phyloP scores from a whole-genome alignment of 176 grass and related monocot species.

The Triticum dicoccoides region DNA sequence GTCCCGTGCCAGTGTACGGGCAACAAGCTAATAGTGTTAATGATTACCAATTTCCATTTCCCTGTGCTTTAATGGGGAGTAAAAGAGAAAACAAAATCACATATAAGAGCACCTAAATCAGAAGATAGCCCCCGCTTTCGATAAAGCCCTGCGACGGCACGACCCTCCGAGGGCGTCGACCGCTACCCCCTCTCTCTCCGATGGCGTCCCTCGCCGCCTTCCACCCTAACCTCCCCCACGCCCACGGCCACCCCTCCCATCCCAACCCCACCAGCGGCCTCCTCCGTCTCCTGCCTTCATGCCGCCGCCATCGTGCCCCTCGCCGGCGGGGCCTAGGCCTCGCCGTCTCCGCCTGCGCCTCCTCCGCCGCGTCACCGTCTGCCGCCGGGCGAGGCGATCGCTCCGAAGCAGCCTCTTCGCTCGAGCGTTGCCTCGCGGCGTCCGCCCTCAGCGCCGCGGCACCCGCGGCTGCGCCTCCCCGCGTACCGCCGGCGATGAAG shows the following conservation, averaged over 20 bases:
- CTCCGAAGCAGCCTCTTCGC: slow-evolving; percentile 39
- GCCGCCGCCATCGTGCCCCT: background rate
- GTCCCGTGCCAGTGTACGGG: too few relatives aligned
- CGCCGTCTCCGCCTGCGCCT: slow-evolving; percentile 25
- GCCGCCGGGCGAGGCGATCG: slow-evolving; percentile 19
- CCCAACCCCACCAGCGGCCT: slow-evolving; percentile 50
- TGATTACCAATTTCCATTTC: too few relatives aligned
- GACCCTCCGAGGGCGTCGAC: slow-evolving; percentile 11
- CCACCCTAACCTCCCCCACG: slow-evolving; percentile 21
- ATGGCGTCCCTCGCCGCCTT: slow-evolving; percentile 52
- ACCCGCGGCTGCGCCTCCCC: slow-evolving; percentile 18
- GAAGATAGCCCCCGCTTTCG: slow-evolving; percentile 23
- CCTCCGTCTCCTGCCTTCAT: slow-evolving; percentile 30
- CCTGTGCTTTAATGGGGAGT: too few relatives aligned
- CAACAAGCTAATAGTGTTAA: too few relatives aligned
- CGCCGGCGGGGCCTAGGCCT: slow-evolving; percentile 18
- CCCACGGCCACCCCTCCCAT: slow-evolving; percentile 17
- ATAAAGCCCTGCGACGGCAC: slow-evolving; percentile 34
- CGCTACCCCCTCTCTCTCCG: slow-evolving; percentile 3
- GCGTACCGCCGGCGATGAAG: slow-evolving; percentile 43
- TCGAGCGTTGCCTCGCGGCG: slow-evolving; percentile 41
- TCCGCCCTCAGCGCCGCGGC: slow-evolving; percentile 19
- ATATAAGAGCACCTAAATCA: too few relatives aligned
- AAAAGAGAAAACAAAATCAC: too few relatives aligned
- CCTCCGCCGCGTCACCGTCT: slow-evolving; percentile 26